phyloP scores from a whole-genome alignment of 2,329 filamentous ascomycete genomes.

The Madurella fahalii region DNA sequence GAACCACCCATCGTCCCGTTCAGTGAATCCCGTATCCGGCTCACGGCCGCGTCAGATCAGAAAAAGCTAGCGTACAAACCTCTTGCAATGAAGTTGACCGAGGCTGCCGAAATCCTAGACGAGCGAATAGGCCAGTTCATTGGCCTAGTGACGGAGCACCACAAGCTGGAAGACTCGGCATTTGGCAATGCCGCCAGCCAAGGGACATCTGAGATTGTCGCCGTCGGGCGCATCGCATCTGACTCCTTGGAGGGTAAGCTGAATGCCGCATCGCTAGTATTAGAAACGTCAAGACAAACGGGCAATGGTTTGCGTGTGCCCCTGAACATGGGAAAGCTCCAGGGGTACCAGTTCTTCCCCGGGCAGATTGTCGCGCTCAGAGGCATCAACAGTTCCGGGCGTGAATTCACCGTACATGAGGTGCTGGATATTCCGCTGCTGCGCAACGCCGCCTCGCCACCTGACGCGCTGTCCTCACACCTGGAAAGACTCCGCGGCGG shows the following conservation, averaged over 20 bases:
- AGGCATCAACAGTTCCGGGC: slow-evolving; percentile 82
- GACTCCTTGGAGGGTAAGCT: slow-evolving; percentile 83
- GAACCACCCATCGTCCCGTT: slow-evolving; percentile 69
- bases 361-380: slow-evolving; percentile 87
- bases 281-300: slow-evolving; percentile 81
- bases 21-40: slow-evolving; percentile 71
- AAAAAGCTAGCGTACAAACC: slow-evolving; percentile 90
- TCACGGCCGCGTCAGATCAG: slow-evolving; percentile 81
- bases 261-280: slow-evolving; percentile 76
- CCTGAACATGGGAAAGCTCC: slow-evolving; percentile 66
- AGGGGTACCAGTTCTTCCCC: slow-evolving; percentile 79
- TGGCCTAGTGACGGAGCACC: slow-evolving; percentile 66
- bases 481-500: slow-evolving; percentile 64
- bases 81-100: slow-evolving; percentile 89
- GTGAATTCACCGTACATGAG: slow-evolving; percentile 75
- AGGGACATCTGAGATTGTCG: slow-evolving; percentile 80
- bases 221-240: slow-evolving; percentile 85
- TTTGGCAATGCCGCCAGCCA: slow-evolving; percentile 86
- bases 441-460: slow-evolving; percentile 66
- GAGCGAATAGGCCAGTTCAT: slow-evolving; percentile 91
- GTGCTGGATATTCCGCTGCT: slow-evolving; percentile 71
- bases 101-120: slow-evolving; percentile 88
- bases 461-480: slow-evolving; percentile 61
- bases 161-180: slow-evolving; percentile 70
- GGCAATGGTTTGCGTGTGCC: slow-evolving; percentile 80